Evolutionary conservation across 805 yeast species (phyloP), one percentile per base, ranked within the genome.

Genomic region (Saccharomycopsis lassenensis): DNA sequence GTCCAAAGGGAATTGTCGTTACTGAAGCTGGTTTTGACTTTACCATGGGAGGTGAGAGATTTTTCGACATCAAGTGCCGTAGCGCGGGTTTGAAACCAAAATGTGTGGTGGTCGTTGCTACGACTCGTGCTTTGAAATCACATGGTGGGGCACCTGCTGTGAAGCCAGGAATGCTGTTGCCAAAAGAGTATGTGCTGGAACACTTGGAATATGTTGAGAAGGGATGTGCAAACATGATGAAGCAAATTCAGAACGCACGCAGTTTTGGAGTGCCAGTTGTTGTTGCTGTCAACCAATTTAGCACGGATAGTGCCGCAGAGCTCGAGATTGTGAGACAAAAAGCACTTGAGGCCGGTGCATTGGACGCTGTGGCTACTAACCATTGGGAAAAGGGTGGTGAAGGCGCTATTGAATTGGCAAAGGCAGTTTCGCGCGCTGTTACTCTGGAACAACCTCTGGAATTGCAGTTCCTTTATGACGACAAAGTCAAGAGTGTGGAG

Each of bases 21-120:
- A 89, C 98, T 34, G 98, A 89, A 60, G 96, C 97, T 26, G 98
- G 98, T 36, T 89, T 89, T 62, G 97, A 89, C 61, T 89, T 91
- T 67, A 89, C 96, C 33, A 89, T 89, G 97, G 98, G 98, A 47
- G 97, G 97, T 49, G 98, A 89, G 66, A 73, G 97, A 52, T 89
- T 89, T 63, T 73, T 89, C 61, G 85, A 89, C 65, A 89, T 89
- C 59, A 89, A 89, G 65, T 86, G 96, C 59, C 77, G 97, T 57
- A 70, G 94, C 14, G 80, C 93, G 26, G 95, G 95, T 4, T 67
- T 82, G 40, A 62, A 67, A 26, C 97, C 97, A 25, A 93, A 87
- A 56, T 81, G 81, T 26, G 89, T 89, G 38, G 94, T 89, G 29
- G 73, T 89, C 50, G 97, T 89, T 40, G 95, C 96, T 25, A 89